Evolutionary conservation across 2,329 filamentous ascomycete species (phyloP).

Genomic region (Cladosporium sp.): DNA sequence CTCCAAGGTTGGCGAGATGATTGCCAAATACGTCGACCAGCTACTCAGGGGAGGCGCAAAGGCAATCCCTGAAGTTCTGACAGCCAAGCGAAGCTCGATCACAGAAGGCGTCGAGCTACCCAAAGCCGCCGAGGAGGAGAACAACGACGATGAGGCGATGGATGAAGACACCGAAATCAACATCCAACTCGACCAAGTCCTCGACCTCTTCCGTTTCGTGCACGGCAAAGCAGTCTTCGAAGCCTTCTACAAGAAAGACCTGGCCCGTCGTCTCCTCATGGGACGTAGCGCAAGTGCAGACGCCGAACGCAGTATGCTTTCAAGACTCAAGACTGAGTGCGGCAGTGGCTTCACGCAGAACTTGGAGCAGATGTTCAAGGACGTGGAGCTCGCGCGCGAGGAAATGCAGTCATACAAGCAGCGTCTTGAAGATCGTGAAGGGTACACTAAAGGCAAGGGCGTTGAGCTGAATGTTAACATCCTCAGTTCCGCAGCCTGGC

Average conservation of each 20-base stretch:
- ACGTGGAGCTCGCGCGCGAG: constrained; percentile 87
- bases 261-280: constrained; percentile 87
- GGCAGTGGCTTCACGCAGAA: constrained; percentile 94
- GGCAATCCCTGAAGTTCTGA: constrained; percentile 66
- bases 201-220: constrained; percentile 95
- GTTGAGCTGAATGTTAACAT: constrained; percentile 83
- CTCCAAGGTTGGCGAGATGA: constrained; percentile 96
- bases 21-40: constrained; percentile 92
- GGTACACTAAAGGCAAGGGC: constrained; percentile 45
- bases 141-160: constrained; percentile 58
- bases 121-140: constrained; percentile 57
- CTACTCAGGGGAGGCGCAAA: constrained; percentile 85
- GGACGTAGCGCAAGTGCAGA: constrained; percentile 89
- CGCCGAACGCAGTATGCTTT: constrained; percentile 92
- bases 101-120: constrained; percentile 35
- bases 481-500: constrained; percentile 89
- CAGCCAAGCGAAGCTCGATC: constrained; percentile 43
- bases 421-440: constrained; percentile 54
- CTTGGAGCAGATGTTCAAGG: constrained; percentile 98
- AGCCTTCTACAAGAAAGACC: constrained; percentile 97
- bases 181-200: constrained; percentile 82
- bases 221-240: constrained; percentile 98
- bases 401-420: constrained; percentile 87
- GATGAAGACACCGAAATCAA: constrained; percentile 93
- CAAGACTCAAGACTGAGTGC: constrained; percentile 88